phyloP scores from a whole-genome alignment of 1,139 yeast species.

The Sugiyamaella xylanicola region DNA sequence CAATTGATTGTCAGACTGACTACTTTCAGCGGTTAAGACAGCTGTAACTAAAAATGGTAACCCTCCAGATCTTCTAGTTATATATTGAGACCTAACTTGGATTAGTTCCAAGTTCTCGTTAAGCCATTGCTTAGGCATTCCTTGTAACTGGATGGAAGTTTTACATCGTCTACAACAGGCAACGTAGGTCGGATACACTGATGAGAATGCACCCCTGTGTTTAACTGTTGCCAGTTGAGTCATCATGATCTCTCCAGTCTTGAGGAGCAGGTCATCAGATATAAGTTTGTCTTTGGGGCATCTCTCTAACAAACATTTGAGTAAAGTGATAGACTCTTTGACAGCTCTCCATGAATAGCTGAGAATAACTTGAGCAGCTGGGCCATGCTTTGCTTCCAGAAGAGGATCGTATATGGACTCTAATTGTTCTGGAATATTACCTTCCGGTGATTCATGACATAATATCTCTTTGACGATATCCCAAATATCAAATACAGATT shows the following conservation, averaged over 20 bases:
- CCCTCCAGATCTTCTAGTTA: conserved; percentile 92
- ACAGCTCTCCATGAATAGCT: conserved; percentile 83
- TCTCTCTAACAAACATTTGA: conserved; percentile 49
- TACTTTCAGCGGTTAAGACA: conserved; percentile 59
- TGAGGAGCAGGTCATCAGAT: conserved; percentile 38
- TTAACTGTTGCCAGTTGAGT: conserved; percentile 72
- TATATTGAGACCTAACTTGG: conserved; percentile 60
- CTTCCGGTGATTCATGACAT: conserved; percentile 70
- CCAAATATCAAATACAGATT: conserved; percentile 53
- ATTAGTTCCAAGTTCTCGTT: conserved; percentile 55
- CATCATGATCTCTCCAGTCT: conserved; percentile 58
- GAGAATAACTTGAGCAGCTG: conserved; percentile 61
- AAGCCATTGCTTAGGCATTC: conserved; percentile 56
- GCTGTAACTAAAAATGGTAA: conserved; percentile 79
- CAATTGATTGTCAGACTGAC: conserved; percentile 40
- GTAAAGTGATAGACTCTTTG: conserved; percentile 68
- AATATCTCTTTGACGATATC: conserved; percentile 54
- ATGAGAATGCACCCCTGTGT: conserved; percentile 89
- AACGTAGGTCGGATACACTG: conserved; percentile 78
- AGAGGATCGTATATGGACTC: conserved; percentile 43
- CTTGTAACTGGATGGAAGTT: conserved; percentile 40
- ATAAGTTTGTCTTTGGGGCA: conserved; percentile 33
- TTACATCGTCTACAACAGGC: conserved; percentile 60
- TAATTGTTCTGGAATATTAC: conserved; percentile 52
- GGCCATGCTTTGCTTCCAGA: conserved; percentile 48